Evolutionary conservation across 495 filamentous ascomycete species (phyloP), one percentile per base, ranked within the genome.

Genomic region (Talaromyces thailandensis): DNA sequence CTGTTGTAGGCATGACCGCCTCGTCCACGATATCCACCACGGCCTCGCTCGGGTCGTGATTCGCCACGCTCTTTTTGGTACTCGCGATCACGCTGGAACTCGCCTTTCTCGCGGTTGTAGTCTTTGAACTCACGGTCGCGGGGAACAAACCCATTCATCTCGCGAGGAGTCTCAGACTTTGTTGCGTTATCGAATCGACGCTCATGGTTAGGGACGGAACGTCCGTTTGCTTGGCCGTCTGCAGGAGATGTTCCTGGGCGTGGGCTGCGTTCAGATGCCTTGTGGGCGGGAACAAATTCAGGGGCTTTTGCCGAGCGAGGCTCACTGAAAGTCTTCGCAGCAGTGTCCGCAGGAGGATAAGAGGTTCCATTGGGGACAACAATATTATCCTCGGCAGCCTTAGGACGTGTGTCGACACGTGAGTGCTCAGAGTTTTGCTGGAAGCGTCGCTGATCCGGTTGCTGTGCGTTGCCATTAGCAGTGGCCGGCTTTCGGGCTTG

Each of bases 21-120:
- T 58, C 83, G 73, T 52, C 81, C 81, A 58, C 84, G 81, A 67
- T 79, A 82, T 31, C 77, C 75, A 61, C 81, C 79, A 57, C 84
- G 80, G 57, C 80, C 79, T 48, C 72, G 79, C 29, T 84, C 81
- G 52, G 75, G 63, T 56, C 82, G 79, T 56, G 74, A 71, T 50
- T 84, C 81, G 37, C 68, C 70, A 50, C 81, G 72, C 61, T 84
- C 82, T 28, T 71, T 73, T 68, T 68, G 63, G 64, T 75, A 73
- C 1, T 79, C 76, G 28, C 69, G 70, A 65, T 72, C 63, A 55
- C 52, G 59, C 25, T 62, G 58, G 23, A 24, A 56, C 7, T 66
- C 67, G 8, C 75, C 74, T 60, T 68, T 64, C 18, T 64, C 58
- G 6, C 45, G 35, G 24, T 24, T 53, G 14, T 50, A 61, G 31